A percentile compares a stretch with the other conserved stretches of the same genome.
Evolutionary conservation across 495 filamentous ascomycete genomes (phyloP).

Genomic region (Podospora pseudoanserina): DNA sequence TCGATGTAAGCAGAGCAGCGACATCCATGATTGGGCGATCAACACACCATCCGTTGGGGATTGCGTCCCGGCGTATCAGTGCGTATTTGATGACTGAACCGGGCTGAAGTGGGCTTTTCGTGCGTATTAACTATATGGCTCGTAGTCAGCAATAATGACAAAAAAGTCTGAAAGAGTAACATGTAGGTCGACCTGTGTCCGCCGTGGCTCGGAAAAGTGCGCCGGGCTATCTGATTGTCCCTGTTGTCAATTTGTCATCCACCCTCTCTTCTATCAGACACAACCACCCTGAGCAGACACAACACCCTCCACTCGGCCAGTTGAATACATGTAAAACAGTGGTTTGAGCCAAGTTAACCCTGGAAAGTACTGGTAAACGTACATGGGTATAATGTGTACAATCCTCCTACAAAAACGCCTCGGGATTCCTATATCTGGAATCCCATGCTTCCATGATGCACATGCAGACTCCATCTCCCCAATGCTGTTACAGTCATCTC

Average conservation of each 20-base stretch:
- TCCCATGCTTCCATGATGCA: not conserved
- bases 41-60: not conserved
- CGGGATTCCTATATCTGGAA: not conserved
- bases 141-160: constrained; percentile 31
- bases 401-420: not conserved
- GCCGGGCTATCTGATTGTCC: not conserved
- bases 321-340: not conserved
- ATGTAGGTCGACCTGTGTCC: not conserved
- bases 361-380: not conserved
- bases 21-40: not conserved
- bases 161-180: not conserved
- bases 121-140: not conserved
- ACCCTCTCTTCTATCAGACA: too few species aligned
- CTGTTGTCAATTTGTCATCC: not conserved
- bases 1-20: not conserved
- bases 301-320: too few species aligned
- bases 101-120: too few species aligned
- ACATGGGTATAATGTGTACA: not conserved
- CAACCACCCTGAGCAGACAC: not conserved
- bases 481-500: not conserved
- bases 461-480: not conserved
- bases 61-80: not conserved
- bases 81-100: not conserved
- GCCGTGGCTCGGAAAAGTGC: not conserved
- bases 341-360: not conserved